Base-by-base conservation (phyloP, 2,329 filamentous ascomycete genomes). In the Penicillium sclerotiorum region DNA sequence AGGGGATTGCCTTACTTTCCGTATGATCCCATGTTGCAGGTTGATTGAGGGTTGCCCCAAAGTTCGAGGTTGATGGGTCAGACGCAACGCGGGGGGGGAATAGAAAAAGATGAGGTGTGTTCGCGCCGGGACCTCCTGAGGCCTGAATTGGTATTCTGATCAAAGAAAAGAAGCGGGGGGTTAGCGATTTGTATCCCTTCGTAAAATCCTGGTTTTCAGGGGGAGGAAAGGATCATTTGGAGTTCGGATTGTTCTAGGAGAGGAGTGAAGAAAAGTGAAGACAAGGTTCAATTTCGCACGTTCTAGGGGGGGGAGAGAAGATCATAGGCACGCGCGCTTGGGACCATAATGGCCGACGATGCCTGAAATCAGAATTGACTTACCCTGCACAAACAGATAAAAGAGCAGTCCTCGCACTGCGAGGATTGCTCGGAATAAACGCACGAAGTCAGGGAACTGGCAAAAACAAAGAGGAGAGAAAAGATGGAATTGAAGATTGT, bases 1-100 rank as follows among this genome's bases (percentile, higher is more conserved):
- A n/a, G n/a, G n/a, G n/a, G n/a, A n/a, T n/a, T n/a, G n/a, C n/a
- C 69, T 55, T 62, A 71, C 69, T 69, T 70, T 61, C 63, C 66
- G 53, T 68, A 68, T 35, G 64, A 68, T 49, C 62, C 60, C 65
- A 67, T 67, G 21, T 48, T 48, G 18, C 4, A 11, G 18, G n/a
- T n/a, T n/a, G n/a, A n/a, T n/a, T n/a, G n/a, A n/a, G n/a, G n/a
- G n/a, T n/a, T n/a, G n/a, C n/a, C n/a, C n/a, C n/a, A n/a, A n/a
- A n/a, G n/a, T n/a, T n/a, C n/a, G n/a, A n/a, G n/a, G n/a, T n/a
- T n/a, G n/a, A n/a, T n/a, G n/a, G n/a, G n/a, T n/a, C n/a, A n/a
- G n/a, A n/a, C n/a, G n/a, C n/a, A n/a, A n/a, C n/a, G n/a, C n/a
- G n/a, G n/a, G n/a, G 45, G 47, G 51, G 45, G 20, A 13, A 12